Evolutionary conservation across 164 flowering plant genomes (phyloP).

Genomic region (Aristolochia californica): DNA sequence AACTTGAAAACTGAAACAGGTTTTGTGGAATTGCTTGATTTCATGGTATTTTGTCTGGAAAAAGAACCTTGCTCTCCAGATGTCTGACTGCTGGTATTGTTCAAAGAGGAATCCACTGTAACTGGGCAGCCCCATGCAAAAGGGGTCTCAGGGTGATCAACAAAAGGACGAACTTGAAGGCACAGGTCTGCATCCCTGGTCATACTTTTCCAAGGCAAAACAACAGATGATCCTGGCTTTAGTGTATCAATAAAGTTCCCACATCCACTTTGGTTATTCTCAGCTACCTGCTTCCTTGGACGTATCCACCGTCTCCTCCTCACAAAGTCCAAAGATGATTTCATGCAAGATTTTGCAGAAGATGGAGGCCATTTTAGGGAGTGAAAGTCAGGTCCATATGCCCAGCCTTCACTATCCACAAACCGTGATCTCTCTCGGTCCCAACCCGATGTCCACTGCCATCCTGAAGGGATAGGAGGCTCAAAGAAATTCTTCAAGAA

Average conservation of each 20-base stretch:
- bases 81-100: conserved; percentile 42
- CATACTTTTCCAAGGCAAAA: conserved; percentile 81
- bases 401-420: conserved; percentile 80
- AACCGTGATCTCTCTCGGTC: conserved; percentile 41
- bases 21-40: conserved; percentile 25
- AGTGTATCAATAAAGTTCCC: conserved; percentile 25
- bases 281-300: conserved; percentile 32
- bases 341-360: conserved; percentile 33
- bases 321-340: conserved; percentile 42
- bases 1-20: conserved; percentile 38
- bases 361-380: conserved; percentile 59
- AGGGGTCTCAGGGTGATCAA: conserved; percentile 29
- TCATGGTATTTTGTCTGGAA: conserved; percentile 36
- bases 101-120: conserved; percentile 31
- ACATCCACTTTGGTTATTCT: conserved; percentile 6
- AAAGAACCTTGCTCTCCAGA: conserved; percentile 35
- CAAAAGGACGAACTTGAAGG: conserved; percentile 68
- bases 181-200: conserved; percentile 45
- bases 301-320: conserved; percentile 75
- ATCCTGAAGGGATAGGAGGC: conserved; percentile 59
- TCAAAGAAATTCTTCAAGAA: conserved; percentile 59
- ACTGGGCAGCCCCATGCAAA: conserved; percentile 66
- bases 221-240: conserved; percentile 56
- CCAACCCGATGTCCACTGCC: conserved; percentile 72
- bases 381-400: conserved; percentile 57